A percentile compares a stretch with the other conserved stretches of the same genome.
Conservation (phyloP, 768 basidiomycete species). For the Auricularia auricula-judae region DNA sequence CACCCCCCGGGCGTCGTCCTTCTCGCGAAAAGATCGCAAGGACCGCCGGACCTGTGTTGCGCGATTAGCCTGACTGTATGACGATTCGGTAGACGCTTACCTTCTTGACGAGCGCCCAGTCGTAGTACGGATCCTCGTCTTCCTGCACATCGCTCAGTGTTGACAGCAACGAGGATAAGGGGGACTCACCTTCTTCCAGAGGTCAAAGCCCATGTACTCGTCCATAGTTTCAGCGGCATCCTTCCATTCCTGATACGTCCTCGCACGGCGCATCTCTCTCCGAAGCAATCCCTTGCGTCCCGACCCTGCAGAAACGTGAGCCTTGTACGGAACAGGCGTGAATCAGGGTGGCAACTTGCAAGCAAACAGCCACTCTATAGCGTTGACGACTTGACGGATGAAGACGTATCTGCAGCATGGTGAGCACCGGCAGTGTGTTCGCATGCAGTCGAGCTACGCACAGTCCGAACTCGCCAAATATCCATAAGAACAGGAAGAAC, state of each 20-base stretch:
- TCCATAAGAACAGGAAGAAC: conserved; percentile 76
- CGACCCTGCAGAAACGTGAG: conserved; percentile 43
- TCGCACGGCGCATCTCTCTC: conserved; percentile 60
- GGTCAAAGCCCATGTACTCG: conserved; percentile 69
- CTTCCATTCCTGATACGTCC: conserved; percentile 86
- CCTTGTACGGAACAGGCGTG: background rate
- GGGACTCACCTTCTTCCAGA: conserved; percentile 59
- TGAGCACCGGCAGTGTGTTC: background rate
- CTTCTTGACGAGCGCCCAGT: conserved; percentile 78
- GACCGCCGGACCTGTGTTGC: conserved; percentile 56
- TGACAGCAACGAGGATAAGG: background rate
- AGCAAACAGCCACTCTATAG: conserved; percentile 86
- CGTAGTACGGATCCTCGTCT: conserved; percentile 85
- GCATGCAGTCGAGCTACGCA: conserved; percentile 2
- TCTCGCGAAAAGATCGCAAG: conserved; percentile 55
- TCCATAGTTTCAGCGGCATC: conserved; percentile 68
- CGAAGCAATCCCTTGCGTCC: conserved; percentile 74
- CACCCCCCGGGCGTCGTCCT: conserved; percentile 73
- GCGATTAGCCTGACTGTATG: background rate
- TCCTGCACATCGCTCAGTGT: conserved; percentile 9
- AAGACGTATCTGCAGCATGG: conserved; percentile 45
- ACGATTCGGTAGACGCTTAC: conserved; percentile 20
- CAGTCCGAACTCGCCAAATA: conserved; percentile 73
- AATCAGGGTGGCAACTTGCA: conserved; percentile 36
- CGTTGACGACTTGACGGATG: conserved; percentile 85